These are phyloP conservation scores for Alternaria rosae DNA, from an alignment of 2,329 filamentous ascomycete species.

Conservation along the genomic window DNA sequence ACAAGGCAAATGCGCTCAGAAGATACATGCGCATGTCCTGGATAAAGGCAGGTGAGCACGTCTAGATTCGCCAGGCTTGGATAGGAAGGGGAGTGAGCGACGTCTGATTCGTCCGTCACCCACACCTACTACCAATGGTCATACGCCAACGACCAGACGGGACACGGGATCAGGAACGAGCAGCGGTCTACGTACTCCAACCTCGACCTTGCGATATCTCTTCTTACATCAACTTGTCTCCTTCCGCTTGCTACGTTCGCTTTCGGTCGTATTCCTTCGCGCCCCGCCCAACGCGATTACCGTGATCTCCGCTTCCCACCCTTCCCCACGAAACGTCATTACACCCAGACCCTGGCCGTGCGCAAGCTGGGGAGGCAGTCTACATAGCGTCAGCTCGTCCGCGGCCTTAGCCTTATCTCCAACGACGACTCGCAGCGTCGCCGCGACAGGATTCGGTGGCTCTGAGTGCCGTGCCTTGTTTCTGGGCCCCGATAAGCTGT, in stretches of 20 bases:
- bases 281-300: conserved; percentile 22
- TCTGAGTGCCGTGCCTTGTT: not conserved
- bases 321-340: conserved; percentile 30
- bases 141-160: conserved; percentile 33
- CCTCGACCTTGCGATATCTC: conserved; percentile 1
- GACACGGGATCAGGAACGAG: conserved; percentile 28
- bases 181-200: conserved; percentile 22
- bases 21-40: conserved; percentile 26
- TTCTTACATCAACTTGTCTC: conserved; percentile 9
- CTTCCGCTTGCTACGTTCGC: not conserved
- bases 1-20: conserved; percentile 15
- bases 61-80: conserved; percentile 31
- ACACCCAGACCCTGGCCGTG: conserved; percentile 22
- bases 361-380: conserved; percentile 27
- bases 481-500: conserved; percentile 2
- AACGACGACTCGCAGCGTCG: conserved; percentile 20
- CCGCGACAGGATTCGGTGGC: conserved; percentile 3
- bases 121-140: conserved; percentile 34
- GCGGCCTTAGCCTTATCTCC: conserved; percentile 25
- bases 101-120: conserved; percentile 37
- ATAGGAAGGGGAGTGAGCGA: conserved; percentile 26
- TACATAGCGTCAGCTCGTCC: conserved; percentile 27
- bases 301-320: conserved; percentile 8
- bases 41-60: conserved; percentile 34
- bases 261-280: conserved; percentile 3